Conservation (phyloP, 495 filamentous ascomycete genomes). For the Lophium mytilinum region DNA sequence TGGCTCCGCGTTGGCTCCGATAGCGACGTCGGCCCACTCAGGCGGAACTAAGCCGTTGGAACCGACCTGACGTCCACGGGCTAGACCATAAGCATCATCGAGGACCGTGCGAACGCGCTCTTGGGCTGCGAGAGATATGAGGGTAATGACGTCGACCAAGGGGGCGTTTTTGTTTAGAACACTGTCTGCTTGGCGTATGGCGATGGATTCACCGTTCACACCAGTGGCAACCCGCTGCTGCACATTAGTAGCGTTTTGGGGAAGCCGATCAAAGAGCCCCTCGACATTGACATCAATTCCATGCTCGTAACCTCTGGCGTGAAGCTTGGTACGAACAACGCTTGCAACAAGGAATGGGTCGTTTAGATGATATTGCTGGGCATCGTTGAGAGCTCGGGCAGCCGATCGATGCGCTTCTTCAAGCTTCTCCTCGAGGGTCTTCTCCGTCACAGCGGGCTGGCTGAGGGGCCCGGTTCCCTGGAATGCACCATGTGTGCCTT, state of each 20-base stretch:
- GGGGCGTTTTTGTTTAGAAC: constrained; percentile 58
- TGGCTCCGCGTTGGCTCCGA: constrained; percentile 25
- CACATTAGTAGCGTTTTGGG: constrained; percentile 28
- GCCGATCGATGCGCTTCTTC: constrained; percentile 46
- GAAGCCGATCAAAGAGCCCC: constrained; percentile 47
- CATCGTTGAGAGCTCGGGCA: constrained; percentile 40
- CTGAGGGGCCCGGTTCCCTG: constrained; percentile 54
- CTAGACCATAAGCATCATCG: constrained; percentile 59
- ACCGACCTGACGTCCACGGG: constrained; percentile 57
- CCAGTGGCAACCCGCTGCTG: constrained; percentile 34
- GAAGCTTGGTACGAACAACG: constrained; percentile 36
- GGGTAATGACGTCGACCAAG: constrained; percentile 64
- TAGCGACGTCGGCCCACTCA: constrained; percentile 60
- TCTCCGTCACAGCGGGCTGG: constrained; percentile 38
- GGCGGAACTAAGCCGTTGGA: constrained; percentile 62
- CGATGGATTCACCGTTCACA: constrained; percentile 43
- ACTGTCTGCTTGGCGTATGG: constrained; percentile 50
- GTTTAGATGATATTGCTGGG: constrained; percentile 47
- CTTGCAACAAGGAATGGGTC: constrained; percentile 50
- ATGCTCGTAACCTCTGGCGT: constrained; percentile 44
- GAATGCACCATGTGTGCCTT: constrained; percentile 40
- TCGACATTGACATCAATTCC: constrained; percentile 58
- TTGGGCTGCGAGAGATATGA: constrained; percentile 67
- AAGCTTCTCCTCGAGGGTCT: constrained; percentile 39
- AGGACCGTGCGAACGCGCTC: constrained; percentile 60